Conservation (phyloP, 1,284 basidiomycete genomes). For the Leccinum pachyderme region DNA sequence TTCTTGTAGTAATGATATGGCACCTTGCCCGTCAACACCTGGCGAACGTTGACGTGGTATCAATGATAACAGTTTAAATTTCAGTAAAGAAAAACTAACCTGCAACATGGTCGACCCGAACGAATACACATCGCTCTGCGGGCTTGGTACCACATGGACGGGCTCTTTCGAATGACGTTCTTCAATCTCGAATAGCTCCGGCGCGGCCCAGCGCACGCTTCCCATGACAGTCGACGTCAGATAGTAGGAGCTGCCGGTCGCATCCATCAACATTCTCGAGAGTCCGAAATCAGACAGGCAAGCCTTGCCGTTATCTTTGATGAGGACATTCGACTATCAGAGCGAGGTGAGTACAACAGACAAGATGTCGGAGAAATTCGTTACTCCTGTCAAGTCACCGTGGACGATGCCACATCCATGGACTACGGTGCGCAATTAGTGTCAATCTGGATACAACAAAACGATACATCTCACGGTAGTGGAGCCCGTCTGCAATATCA, state of each 20-base stretch:
- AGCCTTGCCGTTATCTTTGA: constrained; percentile 26
- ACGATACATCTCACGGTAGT: constrained; percentile 16
- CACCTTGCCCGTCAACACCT: constrained; percentile 25
- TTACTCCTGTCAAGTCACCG: constrained; percentile 28
- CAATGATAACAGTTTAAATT: neutral
- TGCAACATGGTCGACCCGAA: constrained; percentile 29
- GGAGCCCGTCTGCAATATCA: constrained; percentile 23
- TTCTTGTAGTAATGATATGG: constrained; percentile 28
- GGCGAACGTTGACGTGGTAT: neutral
- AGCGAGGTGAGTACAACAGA: neutral
- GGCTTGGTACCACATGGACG: neutral
- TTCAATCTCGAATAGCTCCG: constrained; percentile 22
- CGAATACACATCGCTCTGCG: constrained; percentile 25
- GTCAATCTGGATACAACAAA: neutral
- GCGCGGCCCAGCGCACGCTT: constrained; percentile 30
- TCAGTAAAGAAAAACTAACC: constrained; percentile 9
- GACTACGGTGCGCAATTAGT: constrained; percentile 8
- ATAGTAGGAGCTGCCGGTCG: constrained; percentile 26
- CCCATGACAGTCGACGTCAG: constrained; percentile 29
- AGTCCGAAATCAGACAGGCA: constrained; percentile 29
- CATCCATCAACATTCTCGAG: constrained; percentile 33
- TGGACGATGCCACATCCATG: constrained; percentile 24
- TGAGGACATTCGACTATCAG: constrained; percentile 34
- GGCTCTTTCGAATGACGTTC: constrained; percentile 1
- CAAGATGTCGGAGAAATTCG: neutral